Base-by-base conservation (phyloP, 352 stramenopile species). In the Globisporangium apiculatum region DNA sequence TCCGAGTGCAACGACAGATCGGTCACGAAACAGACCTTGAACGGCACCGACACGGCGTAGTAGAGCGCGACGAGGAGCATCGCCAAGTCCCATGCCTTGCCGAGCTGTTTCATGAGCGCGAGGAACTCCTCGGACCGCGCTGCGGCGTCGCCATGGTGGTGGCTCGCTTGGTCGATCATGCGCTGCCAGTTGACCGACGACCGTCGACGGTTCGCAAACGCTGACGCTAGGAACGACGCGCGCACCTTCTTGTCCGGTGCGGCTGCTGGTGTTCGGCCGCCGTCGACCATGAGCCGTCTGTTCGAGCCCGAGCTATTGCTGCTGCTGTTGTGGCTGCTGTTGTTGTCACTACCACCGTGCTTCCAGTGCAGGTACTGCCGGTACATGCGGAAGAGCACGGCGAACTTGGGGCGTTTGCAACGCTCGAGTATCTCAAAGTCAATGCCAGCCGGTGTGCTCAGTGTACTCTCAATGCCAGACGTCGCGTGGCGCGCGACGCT, bases 351-450 rank as follows among this genome's bases (percentile, higher is more conserved):
- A 41, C 9, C 3, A 8, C 9, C 11, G 15, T 66, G 55, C 24
- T 66, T 71, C 75, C 71, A 86, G 11, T 57, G 35, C 0, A 58
- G 62, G 41, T 75, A 86, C n/a, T 48, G 47, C 15, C 69, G 67
- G 46, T 86, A 87, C 3, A 85, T 38, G 0, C 55, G 56, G 11
- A 83, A 75, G 0, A 87, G 58, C 0, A 64, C 53, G 0, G 72
- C 74, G 36, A 83, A 76, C 17, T 87, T 70, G 0, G 73, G 75
- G 0, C 71, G 69, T 37, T 83, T 69, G 18, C 63, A 83, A 0
- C 68, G 65, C 48, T 87, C 75, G 4, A 89, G 59, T 3, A 83
- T 71, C 46, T 89, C 75, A 47, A 86, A 89, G 40, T 83, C 71
- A 18, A 89, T 74, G 4, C 66, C 71, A 5, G 52, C 41, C 4